Evolutionary conservation across 164 flowering plant species (phyloP), one percentile per base, ranked within the genome.

Genomic region (Liquidambar formosana): DNA sequence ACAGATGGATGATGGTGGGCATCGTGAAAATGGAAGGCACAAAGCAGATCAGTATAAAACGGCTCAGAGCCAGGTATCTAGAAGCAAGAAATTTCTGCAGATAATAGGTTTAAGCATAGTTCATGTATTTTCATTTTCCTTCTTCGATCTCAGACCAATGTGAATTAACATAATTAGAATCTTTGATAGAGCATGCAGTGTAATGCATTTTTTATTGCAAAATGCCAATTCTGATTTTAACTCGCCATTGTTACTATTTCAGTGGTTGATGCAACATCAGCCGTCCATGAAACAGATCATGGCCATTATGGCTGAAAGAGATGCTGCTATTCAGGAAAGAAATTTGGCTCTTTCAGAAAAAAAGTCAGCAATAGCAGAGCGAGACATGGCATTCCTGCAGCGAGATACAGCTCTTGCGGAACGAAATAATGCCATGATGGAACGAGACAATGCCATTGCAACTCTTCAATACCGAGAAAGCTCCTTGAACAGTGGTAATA

Each of bases 1-100:
- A 57, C 76, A 38, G 26, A 94, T 94, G 98, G 98, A 88, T 68
- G 92, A 89, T 44, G 73, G 85, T 60, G 94, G 86, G 68, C 98
- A 92, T 80, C 93, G 90, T 68, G 98, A 90, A 74, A 90, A 92
- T 84, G 98, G 95, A 68, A 82, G 96, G 65, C 92, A 83, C 69
- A 89, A 84, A 75, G 75, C 82, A 49, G 91, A 90, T 46, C 89
- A 81, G 62, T 89, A 84, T 71, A 86, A 82, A 79, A 61, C 85
- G n/a, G 76, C 86, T 68, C 93, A 92, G 75, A 62, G 80, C 57
- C 97, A 90, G 95, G 95, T 89, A 87, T n/a, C 19, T 28, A 46
- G 8, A 66, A 51, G 25, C 27, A 52, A 3, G 41, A 13, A 45
- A 43, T 10, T 5, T 10, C 8, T 43, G 12, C n/a, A 8, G 25